phyloP scores from a whole-genome alignment of 305 asterid species.

The Fraxinus nigra region DNA sequence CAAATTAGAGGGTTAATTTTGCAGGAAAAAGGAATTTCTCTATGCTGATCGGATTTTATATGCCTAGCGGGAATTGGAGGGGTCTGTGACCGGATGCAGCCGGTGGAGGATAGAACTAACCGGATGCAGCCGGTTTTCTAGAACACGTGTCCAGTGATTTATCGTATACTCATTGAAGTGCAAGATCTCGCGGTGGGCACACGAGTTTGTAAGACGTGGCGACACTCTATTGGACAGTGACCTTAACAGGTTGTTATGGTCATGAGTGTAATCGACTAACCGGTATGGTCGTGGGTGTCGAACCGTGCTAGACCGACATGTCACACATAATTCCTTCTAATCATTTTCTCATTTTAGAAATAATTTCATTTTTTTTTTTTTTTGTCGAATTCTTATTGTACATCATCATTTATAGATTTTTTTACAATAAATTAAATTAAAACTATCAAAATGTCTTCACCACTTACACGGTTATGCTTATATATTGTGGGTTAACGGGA shows the following conservation, averaged over 20 bases:
- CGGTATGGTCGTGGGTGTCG: neutral
- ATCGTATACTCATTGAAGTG: constrained; percentile 32
- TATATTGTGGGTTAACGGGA: too few species aligned
- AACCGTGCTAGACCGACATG: too few species aligned
- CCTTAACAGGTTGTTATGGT: neutral
- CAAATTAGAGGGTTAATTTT: constrained; percentile 22
- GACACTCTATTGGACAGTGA: constrained; percentile 19
- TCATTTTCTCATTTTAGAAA: neutral
- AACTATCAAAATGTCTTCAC: too few species aligned
- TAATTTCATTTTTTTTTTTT: neutral
- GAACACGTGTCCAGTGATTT: constrained; percentile 36
- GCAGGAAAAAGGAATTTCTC: neutral
- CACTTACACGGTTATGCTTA: too few species aligned
- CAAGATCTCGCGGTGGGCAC: constrained; percentile 49
- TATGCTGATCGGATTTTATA: constrained; percentile 42
- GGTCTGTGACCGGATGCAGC: constrained; percentile 44
- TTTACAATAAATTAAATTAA: too few species aligned
- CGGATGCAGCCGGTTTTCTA: constrained; percentile 31
- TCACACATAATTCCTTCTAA: neutral
- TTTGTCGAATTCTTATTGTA: too few species aligned
- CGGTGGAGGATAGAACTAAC: constrained; percentile 38
- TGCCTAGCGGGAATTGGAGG: constrained; percentile 58
- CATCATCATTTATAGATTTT: too few species aligned
- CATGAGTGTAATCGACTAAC: neutral
- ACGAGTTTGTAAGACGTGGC: constrained; percentile 49